Evolutionary conservation across 1,139 yeast genomes (phyloP).

Genomic region (Magnusiomyces fungicola): DNA sequence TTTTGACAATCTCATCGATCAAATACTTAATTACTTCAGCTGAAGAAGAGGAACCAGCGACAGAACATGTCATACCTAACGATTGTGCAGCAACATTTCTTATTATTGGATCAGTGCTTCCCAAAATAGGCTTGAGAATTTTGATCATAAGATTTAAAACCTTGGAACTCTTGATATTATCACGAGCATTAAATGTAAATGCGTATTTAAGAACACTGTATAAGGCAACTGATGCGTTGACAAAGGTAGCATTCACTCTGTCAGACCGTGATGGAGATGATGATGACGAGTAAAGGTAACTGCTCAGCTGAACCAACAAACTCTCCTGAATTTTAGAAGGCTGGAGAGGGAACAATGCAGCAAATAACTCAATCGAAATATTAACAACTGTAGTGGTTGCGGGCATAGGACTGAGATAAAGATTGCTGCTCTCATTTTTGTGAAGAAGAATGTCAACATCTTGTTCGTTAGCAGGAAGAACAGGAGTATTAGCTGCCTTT

Average conservation of each 20-base stretch:
- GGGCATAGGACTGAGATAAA: slow-evolving; percentile 19
- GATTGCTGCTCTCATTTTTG: slow-evolving; percentile 10
- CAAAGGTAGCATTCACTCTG: slow-evolving; percentile 40
- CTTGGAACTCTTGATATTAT: slow-evolving; percentile 21
- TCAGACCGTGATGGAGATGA: slow-evolving; percentile 6
- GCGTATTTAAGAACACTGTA: slow-evolving; percentile 44
- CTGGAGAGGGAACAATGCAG: slow-evolving; percentile 61
- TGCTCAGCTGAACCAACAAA: slow-evolving; percentile 67
- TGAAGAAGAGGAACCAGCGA: slow-evolving; percentile 34
- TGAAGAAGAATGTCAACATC: slow-evolving; percentile 23
- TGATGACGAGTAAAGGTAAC: slow-evolving; percentile 34
- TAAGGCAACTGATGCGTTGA: slow-evolving; percentile 58
- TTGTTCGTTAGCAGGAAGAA: slow-evolving; percentile 23
- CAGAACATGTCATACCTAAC: slow-evolving; percentile 52
- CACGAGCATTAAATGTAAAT: slow-evolving; percentile 13
- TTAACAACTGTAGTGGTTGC: slow-evolving; percentile 53
- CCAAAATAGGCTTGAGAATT: slow-evolving; percentile 45
- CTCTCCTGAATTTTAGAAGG: slow-evolving; percentile 82
- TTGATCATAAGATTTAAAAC: slow-evolving; percentile 48
- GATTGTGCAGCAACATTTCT: slow-evolving; percentile 56
- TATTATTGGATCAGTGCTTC: slow-evolving; percentile 25
- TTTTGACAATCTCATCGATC: slow-evolving; percentile 55
- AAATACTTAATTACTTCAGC: slow-evolving; percentile 47
- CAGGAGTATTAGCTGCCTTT: slow-evolving; percentile 19
- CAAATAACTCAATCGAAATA: slow-evolving; percentile 68